Percentiles rank a stretch among this genome's conserved stretches.
Evolutionary conservation across 495 filamentous ascomycete genomes (phyloP).

Genomic region (Clavariopsis aquatica): DNA sequence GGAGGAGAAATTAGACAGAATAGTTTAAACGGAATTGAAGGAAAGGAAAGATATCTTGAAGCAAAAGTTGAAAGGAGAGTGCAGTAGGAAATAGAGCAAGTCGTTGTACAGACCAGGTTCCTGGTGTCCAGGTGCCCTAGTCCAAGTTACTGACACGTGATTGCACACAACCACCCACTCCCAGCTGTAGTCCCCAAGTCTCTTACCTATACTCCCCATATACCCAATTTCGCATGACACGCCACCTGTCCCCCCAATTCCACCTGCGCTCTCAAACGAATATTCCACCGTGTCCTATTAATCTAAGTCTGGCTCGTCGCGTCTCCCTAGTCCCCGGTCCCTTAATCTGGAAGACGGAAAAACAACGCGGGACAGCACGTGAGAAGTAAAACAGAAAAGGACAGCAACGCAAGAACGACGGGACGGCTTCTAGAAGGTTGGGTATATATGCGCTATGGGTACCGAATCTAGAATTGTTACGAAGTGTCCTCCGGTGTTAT

Average conservation of each 20-base stretch:
- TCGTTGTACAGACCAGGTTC: too few relatives aligned
- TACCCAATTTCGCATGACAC: not conserved
- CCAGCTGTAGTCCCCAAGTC: not conserved
- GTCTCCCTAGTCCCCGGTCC: slow-evolving; percentile 3
- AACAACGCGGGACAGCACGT: slow-evolving; percentile 12
- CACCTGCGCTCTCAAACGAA: not conserved
- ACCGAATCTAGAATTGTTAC: not conserved
- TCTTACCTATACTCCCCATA: not conserved
- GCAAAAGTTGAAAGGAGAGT: too few relatives aligned
- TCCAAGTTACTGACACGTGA: too few relatives aligned
- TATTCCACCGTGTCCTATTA: slow-evolving; percentile 34
- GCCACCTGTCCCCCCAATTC: slow-evolving; percentile 1
- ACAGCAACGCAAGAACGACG: slow-evolving; percentile 11
- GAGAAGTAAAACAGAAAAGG: slow-evolving; percentile 21
- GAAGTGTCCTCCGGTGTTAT: not conserved
- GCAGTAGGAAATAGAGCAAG: too few relatives aligned
- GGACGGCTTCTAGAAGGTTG: slow-evolving; percentile 12
- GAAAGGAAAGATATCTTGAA: too few relatives aligned
- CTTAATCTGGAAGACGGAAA: slow-evolving; percentile 34
- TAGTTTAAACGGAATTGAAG: too few relatives aligned
- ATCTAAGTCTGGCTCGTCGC: slow-evolving; percentile 23
- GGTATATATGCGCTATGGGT: slow-evolving; percentile 15
- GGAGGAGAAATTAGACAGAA: too few relatives aligned
- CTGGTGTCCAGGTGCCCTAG: too few relatives aligned
- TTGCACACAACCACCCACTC: not conserved